Percentiles rank a stretch among this genome's conserved stretches.
phyloP scores from a whole-genome alignment of 2,329 filamentous ascomycete genomes.

The Diaporthe vexans region DNA sequence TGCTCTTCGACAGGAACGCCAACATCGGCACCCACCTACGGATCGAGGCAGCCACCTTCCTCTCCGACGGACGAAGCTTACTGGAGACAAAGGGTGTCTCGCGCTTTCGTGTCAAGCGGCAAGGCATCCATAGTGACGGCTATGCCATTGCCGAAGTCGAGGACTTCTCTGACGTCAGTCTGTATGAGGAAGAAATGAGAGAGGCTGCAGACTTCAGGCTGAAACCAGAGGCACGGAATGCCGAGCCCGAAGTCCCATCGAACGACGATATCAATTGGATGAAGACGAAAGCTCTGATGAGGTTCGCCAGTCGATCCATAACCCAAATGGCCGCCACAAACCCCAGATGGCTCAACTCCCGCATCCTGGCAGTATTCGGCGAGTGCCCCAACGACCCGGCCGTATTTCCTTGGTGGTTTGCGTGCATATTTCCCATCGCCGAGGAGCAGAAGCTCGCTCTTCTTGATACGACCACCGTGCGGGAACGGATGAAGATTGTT shows the following conservation, averaged over 20 bases:
- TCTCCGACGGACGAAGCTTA: slow-evolving; percentile 85
- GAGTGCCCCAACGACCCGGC: slow-evolving; percentile 82
- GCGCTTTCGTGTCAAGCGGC: slow-evolving; percentile 79
- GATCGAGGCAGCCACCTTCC: slow-evolving; percentile 79
- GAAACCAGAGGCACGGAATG: background rate
- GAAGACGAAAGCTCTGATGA: slow-evolving; percentile 79
- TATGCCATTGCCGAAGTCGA: slow-evolving; percentile 84
- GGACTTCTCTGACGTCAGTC: slow-evolving; percentile 83
- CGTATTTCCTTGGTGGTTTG: slow-evolving; percentile 91
- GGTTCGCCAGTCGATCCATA: slow-evolving; percentile 77
- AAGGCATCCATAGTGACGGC: slow-evolving; percentile 75
- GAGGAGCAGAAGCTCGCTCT: slow-evolving; percentile 86
- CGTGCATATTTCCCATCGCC: slow-evolving; percentile 81
- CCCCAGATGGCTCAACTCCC: slow-evolving; percentile 80
- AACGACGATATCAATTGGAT: slow-evolving; percentile 62
- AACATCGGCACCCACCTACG: slow-evolving; percentile 78
- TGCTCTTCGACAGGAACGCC: slow-evolving; percentile 71
- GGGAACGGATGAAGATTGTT: slow-evolving; percentile 86
- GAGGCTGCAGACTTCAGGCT: slow-evolving; percentile 66
- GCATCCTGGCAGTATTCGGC: slow-evolving; percentile 81
- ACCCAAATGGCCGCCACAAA: slow-evolving; percentile 76
- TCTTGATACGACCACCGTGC: slow-evolving; percentile 79
- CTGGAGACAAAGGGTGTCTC: slow-evolving; percentile 83
- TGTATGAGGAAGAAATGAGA: slow-evolving; percentile 83
- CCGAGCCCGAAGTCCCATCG: slow-evolving; percentile 30